Percentiles rank a stretch among this genome's conserved stretches.
phyloP scores from a whole-genome alignment of 495 filamentous ascomycete species.

The Xylaria palmicola region DNA sequence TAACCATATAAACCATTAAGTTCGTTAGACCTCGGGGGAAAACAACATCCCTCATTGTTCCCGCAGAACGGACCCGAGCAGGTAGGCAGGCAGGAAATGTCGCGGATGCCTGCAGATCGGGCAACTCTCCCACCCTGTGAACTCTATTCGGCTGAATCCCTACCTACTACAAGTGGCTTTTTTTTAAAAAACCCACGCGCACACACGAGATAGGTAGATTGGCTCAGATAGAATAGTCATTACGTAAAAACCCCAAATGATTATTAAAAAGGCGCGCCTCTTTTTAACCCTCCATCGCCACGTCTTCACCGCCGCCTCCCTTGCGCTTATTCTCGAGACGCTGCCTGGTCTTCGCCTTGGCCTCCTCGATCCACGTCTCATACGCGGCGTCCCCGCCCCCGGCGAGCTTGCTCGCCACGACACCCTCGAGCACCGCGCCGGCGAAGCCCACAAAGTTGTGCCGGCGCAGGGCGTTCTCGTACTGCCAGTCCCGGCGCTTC shows the following conservation, averaged over 20 bases:
- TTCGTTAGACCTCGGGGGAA: too few species aligned
- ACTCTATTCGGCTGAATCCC: background rate
- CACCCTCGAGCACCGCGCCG: conserved; percentile 84
- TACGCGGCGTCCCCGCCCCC: conserved; percentile 61
- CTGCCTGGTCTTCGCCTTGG: conserved; percentile 67
- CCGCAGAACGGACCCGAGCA: background rate
- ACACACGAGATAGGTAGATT: too few species aligned
- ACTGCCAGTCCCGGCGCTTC: conserved; percentile 84
- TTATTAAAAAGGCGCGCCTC: too few species aligned
- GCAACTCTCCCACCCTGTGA: background rate
- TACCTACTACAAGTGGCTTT: too few species aligned
- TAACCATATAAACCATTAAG: too few species aligned
- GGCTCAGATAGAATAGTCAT: too few species aligned
- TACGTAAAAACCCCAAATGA: too few species aligned
- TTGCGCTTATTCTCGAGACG: conserved; percentile 53
- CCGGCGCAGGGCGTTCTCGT: conserved; percentile 89
- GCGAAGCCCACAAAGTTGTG: conserved; percentile 98
- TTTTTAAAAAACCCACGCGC: too few species aligned
- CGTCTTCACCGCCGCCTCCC: conserved; percentile 42
- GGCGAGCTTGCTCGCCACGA: conserved; percentile 67
- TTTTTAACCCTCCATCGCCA: conserved; percentile 43
- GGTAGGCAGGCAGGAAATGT: background rate
- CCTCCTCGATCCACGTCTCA: conserved; percentile 75
- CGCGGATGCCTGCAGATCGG: background rate
- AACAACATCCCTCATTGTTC: too few species aligned